phyloP scores from a whole-genome alignment of 768 basidiomycete genomes.

The Tulasnella calospora region DNA sequence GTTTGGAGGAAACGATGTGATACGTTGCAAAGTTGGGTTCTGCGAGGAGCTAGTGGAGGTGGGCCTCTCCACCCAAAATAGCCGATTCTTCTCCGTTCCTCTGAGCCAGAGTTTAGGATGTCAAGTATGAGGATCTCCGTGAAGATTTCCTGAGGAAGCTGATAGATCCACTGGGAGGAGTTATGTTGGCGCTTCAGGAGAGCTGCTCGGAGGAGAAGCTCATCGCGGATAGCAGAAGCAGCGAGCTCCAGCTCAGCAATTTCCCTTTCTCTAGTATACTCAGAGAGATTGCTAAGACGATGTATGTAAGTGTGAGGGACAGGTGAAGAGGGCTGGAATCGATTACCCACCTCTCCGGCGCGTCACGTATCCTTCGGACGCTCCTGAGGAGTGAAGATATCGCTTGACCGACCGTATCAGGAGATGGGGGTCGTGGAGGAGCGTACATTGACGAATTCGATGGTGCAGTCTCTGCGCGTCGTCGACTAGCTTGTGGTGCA shows the following conservation, averaged over 20 bases:
- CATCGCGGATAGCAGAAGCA: background rate
- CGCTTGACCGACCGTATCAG: background rate
- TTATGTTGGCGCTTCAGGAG: background rate
- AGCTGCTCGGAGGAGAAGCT: background rate
- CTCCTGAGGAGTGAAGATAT: background rate
- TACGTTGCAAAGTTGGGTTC: background rate
- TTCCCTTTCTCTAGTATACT: background rate
- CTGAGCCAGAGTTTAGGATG: background rate
- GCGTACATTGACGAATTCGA: too few relatives aligned
- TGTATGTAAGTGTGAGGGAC: background rate
- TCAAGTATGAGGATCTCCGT: background rate
- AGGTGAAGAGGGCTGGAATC: background rate
- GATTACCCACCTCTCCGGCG: background rate
- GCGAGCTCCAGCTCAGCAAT: background rate
- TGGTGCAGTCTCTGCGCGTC: too few relatives aligned
- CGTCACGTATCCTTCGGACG: background rate
- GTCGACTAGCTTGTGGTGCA: too few relatives aligned
- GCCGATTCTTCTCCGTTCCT: background rate
- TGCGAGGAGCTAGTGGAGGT: background rate
- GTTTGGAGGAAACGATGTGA: background rate
- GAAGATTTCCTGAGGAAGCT: background rate
- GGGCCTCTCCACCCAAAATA: background rate
- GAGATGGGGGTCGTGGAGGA: background rate
- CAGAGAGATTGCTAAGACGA: background rate
- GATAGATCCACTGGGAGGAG: background rate